phyloP scores from a whole-genome alignment of 1,139 yeast species.

The Candida sp. region DNA sequence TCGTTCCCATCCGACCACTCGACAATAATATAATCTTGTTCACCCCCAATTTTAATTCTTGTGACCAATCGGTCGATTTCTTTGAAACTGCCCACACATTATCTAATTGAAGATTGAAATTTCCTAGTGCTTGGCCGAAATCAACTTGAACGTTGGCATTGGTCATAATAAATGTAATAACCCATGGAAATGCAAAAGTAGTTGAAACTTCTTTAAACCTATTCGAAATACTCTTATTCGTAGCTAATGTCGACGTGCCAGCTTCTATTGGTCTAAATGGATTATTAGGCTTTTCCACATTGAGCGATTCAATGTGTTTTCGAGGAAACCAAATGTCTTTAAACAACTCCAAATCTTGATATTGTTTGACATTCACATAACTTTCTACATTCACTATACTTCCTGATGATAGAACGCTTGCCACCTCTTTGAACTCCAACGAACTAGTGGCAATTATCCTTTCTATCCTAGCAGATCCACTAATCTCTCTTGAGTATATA shows the following conservation, averaged over 20 bases:
- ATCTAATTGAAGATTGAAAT: conserved; percentile 50
- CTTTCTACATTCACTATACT: conserved; percentile 56
- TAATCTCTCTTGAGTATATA: conserved; percentile 82
- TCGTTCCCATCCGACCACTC: conserved; percentile 79
- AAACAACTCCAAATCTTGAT: conserved; percentile 82
- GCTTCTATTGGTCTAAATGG: background rate
- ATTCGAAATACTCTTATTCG: conserved; percentile 43
- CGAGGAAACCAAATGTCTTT: conserved; percentile 79
- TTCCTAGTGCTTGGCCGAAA: conserved; percentile 83
- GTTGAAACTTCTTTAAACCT: conserved; percentile 60
- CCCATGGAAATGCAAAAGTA: conserved; percentile 74
- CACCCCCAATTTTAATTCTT: conserved; percentile 61
- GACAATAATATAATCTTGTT: conserved; percentile 52
- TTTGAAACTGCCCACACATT: conserved; percentile 68
- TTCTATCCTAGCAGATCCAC: conserved; percentile 70
- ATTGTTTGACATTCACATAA: conserved; percentile 75
- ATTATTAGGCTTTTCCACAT: background rate
- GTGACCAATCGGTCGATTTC: conserved; percentile 71
- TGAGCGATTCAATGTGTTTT: conserved; percentile 8
- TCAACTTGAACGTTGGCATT: conserved; percentile 60
- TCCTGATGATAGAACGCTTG: conserved; percentile 48
- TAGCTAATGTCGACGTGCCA: conserved; percentile 17
- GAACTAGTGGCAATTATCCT: conserved; percentile 39
- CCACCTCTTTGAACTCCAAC: conserved; percentile 34
- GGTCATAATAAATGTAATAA: conserved; percentile 53